Conservation (phyloP, 2,329 filamentous ascomycete species). For the Allantophomopsis cytisporea region DNA sequence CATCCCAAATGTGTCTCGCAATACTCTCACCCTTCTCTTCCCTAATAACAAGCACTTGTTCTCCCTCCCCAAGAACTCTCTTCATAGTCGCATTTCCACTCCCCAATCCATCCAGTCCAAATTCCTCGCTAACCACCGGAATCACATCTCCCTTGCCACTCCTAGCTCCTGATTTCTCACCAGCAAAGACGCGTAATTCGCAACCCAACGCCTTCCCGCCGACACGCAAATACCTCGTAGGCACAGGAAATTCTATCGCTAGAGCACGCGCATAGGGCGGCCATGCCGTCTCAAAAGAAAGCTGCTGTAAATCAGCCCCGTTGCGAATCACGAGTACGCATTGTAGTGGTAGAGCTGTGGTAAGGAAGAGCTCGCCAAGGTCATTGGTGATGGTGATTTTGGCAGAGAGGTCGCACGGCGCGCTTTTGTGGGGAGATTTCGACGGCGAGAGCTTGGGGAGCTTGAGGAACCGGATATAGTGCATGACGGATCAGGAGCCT, state of each 20-base stretch:
- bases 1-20: constrained; percentile 53
- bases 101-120: background rate
- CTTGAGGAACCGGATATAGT: constrained; percentile 58
- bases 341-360: background rate
- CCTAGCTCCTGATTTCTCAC: background rate
- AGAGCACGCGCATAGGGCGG: background rate
- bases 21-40: constrained; percentile 65
- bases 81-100: background rate
- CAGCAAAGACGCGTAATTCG: background rate
- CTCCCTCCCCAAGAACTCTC: background rate
- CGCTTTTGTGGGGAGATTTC: constrained; percentile 9
- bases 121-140: background rate
- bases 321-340: constrained; percentile 1
- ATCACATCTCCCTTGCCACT: constrained; percentile 1
- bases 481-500: constrained; percentile 22
- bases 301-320: constrained; percentile 7
- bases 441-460: constrained; percentile 32
- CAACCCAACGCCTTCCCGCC: background rate
- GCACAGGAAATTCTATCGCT: constrained; percentile 5
- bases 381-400: constrained; percentile 53
- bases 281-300: background rate
- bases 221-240: background rate
- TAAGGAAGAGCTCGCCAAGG: constrained; percentile 49
- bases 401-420: constrained; percentile 26
- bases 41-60: constrained; percentile 29